These are phyloP conservation scores for Cryptococcus sp. DNA, from an alignment of 1,284 basidiomycete species.

Conservation along the genomic window DNA sequence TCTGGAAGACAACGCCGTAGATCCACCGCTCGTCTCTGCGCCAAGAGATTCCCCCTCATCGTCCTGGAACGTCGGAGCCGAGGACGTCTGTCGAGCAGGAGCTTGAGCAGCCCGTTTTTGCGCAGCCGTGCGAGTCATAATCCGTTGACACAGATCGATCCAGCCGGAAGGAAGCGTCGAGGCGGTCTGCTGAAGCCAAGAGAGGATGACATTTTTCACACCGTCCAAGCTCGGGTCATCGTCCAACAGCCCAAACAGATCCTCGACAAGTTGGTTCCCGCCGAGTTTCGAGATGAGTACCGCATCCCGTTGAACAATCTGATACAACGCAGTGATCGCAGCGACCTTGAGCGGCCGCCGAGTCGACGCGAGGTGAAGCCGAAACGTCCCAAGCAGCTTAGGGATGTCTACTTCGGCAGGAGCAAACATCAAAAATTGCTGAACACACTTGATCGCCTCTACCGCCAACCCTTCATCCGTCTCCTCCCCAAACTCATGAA, in stretches of 20 bases:
- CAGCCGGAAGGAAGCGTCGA: slow-evolving; percentile 89
- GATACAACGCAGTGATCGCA: slow-evolving; percentile 91
- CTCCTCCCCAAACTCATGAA: slow-evolving; percentile 78
- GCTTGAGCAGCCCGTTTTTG: slow-evolving; percentile 65
- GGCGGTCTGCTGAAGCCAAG: slow-evolving; percentile 93
- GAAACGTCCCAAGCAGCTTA: slow-evolving; percentile 66
- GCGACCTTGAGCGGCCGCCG: slow-evolving; percentile 82
- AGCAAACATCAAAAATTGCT: slow-evolving; percentile 95
- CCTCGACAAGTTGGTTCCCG: slow-evolving; percentile 88
- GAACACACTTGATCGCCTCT: slow-evolving; percentile 91
- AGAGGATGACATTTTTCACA: slow-evolving; percentile 85
- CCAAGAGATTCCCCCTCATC: slow-evolving; percentile 89
- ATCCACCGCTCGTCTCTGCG: slow-evolving; percentile 46
- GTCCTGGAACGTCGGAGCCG: slow-evolving; percentile 58
- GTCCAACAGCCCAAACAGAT: slow-evolving; percentile 90
- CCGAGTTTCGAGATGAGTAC: slow-evolving; percentile 86
- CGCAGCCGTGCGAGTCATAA: slow-evolving; percentile 59
- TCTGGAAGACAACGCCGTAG: slow-evolving; percentile 61
- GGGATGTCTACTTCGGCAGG: slow-evolving; percentile 75
- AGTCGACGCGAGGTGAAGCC: slow-evolving; percentile 68
- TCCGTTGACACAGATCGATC: slow-evolving; percentile 96
- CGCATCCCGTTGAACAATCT: slow-evolving; percentile 94
- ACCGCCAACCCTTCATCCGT: slow-evolving; percentile 82
- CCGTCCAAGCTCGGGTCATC: slow-evolving; percentile 89
- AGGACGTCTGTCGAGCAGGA: slow-evolving; percentile 45